phyloP scores from a whole-genome alignment of 768 basidiomycete species.

The Termitomyces eurrhizus region DNA sequence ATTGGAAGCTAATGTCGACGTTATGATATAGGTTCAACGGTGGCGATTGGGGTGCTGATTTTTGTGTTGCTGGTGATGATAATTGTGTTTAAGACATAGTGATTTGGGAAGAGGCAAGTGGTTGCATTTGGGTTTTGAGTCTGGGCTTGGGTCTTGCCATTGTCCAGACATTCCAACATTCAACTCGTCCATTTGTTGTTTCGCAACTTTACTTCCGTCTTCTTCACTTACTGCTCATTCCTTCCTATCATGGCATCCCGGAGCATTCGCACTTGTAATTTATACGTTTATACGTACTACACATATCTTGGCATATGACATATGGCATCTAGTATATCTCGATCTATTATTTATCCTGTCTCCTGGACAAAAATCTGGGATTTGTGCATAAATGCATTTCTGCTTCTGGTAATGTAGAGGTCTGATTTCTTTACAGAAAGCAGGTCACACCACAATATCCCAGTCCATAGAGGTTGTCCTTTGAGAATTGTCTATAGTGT shows the following conservation, averaged over 20 bases:
- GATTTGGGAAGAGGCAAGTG: background rate
- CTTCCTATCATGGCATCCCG: background rate
- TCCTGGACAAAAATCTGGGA: no score
- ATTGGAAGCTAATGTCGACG: background rate
- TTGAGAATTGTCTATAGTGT: no score
- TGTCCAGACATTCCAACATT: background rate
- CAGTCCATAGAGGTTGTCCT: no score
- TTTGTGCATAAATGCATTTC: no score
- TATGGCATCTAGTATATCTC: background rate
- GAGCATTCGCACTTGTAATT: background rate
- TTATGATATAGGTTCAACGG: slow-evolving; percentile 54
- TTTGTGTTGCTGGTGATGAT: slow-evolving; percentile 77
- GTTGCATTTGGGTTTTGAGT: background rate
- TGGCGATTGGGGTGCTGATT: slow-evolving; percentile 67
- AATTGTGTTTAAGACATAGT: slow-evolving; percentile 76
- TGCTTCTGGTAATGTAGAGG: no score
- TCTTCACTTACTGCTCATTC: background rate
- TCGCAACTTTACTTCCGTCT: background rate
- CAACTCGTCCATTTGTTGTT: background rate
- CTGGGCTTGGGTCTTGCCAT: background rate
- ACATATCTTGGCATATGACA: background rate
- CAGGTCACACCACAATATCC: no score
- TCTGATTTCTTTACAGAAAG: no score
- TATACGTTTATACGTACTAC: background rate
- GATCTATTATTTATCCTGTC: no score